Conservation (phyloP, 2,329 filamentous ascomycete genomes). For the Trichoderma sp. region DNA sequence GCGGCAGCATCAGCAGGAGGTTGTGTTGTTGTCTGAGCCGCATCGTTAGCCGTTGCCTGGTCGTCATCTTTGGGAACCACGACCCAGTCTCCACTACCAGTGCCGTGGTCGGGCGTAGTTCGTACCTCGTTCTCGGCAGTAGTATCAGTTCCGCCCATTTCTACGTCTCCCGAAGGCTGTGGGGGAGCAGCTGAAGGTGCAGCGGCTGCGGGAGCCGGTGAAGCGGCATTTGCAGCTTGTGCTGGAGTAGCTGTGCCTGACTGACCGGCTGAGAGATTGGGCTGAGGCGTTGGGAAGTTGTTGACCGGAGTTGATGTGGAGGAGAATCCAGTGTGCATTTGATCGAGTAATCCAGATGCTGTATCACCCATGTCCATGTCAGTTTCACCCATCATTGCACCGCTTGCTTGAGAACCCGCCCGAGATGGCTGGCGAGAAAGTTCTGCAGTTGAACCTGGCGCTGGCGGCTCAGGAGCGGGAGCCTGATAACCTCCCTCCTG, state of each 20-base stretch:
- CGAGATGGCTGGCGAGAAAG: constrained; percentile 55
- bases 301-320: constrained; percentile 59
- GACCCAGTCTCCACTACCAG: constrained; percentile 67
- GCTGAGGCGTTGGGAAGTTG: constrained; percentile 59
- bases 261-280: constrained; percentile 53
- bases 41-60: constrained; percentile 38
- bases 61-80: constrained; percentile 64
- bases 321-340: constrained; percentile 63
- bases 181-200: constrained; percentile 20
- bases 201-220: constrained; percentile 39
- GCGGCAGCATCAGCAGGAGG: constrained; percentile 13
- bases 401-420: constrained; percentile 54
- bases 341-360: constrained; percentile 63
- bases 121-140: constrained; percentile 33
- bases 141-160: constrained; percentile 54
- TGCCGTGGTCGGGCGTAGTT: constrained; percentile 49
- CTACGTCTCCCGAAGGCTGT: constrained; percentile 34
- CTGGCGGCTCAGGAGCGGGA: constrained; percentile 44
- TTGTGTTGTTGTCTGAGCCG: constrained; percentile 2
- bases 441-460: constrained; percentile 23
- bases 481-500: constrained; percentile 77
- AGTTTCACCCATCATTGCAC: constrained; percentile 55
- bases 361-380: constrained; percentile 65
- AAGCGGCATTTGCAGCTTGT: constrained; percentile 44
- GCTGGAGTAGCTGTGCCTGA: constrained; percentile 58